These are phyloP conservation scores for Coemansia sp. DNA, from an alignment of 192 early-diverging fungal species.

Conservation along the genomic window DNA sequence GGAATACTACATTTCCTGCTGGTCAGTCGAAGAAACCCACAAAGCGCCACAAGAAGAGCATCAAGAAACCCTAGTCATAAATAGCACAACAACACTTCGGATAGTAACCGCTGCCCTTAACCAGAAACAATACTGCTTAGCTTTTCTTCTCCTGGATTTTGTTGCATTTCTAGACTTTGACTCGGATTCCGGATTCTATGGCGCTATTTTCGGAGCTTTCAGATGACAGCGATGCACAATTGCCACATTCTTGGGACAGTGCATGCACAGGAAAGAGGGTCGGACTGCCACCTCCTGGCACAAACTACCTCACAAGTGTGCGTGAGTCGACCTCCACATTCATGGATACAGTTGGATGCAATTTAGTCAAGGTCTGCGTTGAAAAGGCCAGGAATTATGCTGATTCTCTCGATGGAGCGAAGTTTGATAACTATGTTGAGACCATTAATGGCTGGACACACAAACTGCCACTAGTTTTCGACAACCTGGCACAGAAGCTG, in stretches of 20 bases:
- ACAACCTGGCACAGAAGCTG: constrained; percentile 69
- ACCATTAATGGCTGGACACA: constrained; percentile 51
- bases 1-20: no score
- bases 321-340: constrained; percentile 37
- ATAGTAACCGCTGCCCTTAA: no score
- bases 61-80: no score
- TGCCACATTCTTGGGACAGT: constrained; percentile 27
- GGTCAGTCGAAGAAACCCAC: no score
- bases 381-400: constrained; percentile 37
- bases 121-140: no score
- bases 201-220: constrained; percentile 34
- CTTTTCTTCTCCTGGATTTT: no score
- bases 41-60: no score
- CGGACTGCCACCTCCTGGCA: constrained; percentile 14
- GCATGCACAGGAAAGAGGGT: constrained; percentile 32
- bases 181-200: constrained; percentile 9
- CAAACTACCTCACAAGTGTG: constrained; percentile 42
- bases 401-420: constrained; percentile 21
- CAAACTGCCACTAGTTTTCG: constrained; percentile 76
- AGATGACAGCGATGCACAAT: constrained; percentile 8
- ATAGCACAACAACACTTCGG: no score
- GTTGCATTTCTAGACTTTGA: no score
- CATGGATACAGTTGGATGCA: constrained; percentile 15
- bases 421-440: constrained; percentile 39
- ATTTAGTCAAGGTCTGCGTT: constrained; percentile 39